Conservation (phyloP, 495 filamentous ascomycete genomes). For the Usnea hakonensis region DNA sequence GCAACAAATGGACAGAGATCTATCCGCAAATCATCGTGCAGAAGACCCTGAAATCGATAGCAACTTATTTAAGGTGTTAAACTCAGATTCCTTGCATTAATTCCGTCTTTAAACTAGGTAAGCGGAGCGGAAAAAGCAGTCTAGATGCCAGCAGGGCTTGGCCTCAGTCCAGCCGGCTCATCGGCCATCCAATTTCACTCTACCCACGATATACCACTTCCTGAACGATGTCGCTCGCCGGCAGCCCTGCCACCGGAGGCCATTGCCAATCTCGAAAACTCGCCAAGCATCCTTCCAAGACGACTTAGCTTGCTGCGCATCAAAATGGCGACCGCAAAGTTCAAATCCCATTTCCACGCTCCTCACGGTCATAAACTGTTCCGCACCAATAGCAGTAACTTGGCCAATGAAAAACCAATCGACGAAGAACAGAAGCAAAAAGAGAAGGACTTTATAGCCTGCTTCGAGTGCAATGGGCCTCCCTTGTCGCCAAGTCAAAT, state of each 20-base stretch:
- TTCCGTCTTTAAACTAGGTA: slow-evolving; percentile 1
- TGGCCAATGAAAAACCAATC: slow-evolving; percentile 30
- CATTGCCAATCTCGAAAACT: slow-evolving; percentile 19
- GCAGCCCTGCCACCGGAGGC: slow-evolving; percentile 19
- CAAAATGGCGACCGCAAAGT: slow-evolving; percentile 25
- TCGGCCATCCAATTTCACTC: slow-evolving; percentile 5
- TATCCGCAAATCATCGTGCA: slow-evolving; percentile 13
- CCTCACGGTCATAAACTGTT: slow-evolving; percentile 24
- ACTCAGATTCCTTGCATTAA: slow-evolving; percentile 12
- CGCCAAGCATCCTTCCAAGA: slow-evolving; percentile 18
- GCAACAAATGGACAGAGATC: slow-evolving; percentile 4
- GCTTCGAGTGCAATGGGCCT: slow-evolving; percentile 45
- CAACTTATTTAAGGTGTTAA: slow-evolving; percentile 2
- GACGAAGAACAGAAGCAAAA: slow-evolving; percentile 32
- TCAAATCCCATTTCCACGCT: slow-evolving; percentile 21
- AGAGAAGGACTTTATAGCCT: slow-evolving; percentile 36
- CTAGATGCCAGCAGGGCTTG: slow-evolving; percentile 12
- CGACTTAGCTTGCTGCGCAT: slow-evolving; percentile 20
- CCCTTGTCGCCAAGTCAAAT: slow-evolving; percentile 47
- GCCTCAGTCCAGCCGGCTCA: slow-evolving; percentile 13
- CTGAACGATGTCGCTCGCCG: slow-evolving; percentile 11
- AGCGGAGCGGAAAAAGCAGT: slow-evolving; percentile 7
- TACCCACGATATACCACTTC: neutral
- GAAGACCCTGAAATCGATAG: slow-evolving; percentile 10
- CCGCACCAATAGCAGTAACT: slow-evolving; percentile 18